These are phyloP conservation scores for Tricholoma furcatifolium DNA, from an alignment of 768 basidiomycete genomes.

Conservation along the genomic window DNA sequence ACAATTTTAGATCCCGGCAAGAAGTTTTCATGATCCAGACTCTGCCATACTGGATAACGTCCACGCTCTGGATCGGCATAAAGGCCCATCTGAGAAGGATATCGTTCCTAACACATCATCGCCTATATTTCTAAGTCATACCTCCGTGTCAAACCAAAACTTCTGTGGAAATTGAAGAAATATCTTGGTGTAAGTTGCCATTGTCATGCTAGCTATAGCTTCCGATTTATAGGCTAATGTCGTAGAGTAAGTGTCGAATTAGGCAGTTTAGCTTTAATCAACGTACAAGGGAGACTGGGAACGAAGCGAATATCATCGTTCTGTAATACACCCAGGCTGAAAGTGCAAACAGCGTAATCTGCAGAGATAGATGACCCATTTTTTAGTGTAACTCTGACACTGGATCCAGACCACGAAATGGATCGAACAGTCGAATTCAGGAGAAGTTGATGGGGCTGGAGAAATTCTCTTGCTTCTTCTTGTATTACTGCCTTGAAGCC, in stretches of 20 bases:
- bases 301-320: constrained; percentile 56
- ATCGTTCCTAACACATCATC: too few species aligned
- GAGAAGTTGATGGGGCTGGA: constrained; percentile 44
- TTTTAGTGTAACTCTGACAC: constrained; percentile 46
- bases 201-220: constrained; percentile 59
- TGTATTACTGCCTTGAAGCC: constrained; percentile 60
- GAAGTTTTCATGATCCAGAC: constrained; percentile 55
- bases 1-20: constrained; percentile 60
- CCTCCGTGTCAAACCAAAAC: constrained; percentile 52
- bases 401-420: constrained; percentile 43
- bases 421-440: constrained; percentile 50
- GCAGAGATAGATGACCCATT: constrained; percentile 44
- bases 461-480: constrained; percentile 54
- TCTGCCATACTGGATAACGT: constrained; percentile 68
- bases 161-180: constrained; percentile 61
- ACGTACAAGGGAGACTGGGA: constrained; percentile 47
- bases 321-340: constrained; percentile 71
- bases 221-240: constrained; percentile 53
- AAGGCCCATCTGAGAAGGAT: constrained; percentile 45
- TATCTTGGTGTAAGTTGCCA: constrained; percentile 71
- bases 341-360: constrained; percentile 64
- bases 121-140: constrained; percentile 4
- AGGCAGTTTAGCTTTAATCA: not conserved
- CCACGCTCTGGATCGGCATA: constrained; percentile 61
- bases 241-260: not conserved